Base-by-base conservation (phyloP, 768 basidiomycete genomes). In the Auricularia cornea region DNA sequence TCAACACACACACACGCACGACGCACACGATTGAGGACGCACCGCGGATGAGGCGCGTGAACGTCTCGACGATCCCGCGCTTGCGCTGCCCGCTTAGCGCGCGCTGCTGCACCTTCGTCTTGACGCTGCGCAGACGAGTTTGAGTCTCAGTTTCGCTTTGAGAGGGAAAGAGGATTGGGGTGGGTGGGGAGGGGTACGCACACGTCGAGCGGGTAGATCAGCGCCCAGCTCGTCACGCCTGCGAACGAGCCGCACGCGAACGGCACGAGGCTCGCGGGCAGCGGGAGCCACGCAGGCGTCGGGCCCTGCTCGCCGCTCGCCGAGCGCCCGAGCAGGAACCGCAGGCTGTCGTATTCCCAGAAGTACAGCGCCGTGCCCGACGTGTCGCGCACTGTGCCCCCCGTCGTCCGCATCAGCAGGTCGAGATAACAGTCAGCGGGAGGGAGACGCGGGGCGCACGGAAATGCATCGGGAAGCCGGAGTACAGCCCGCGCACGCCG, bases 51-150 rank as follows among this genome's bases (percentile, higher is more conserved):
- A 97, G 81, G 29, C 94, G 85, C 66, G 78, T 77, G 38, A 94
- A 76, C 14, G 94, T 95, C 71, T 87, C 88, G 68, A 79, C 79
- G 32, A 87, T 80, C 60, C 88, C 83, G 62, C 91, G 85, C 65
- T 87, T 85, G 60, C 78, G 80, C 66, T 89, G 83, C 56, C 92
- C 90, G 4, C 93, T 88, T 60, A 98, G 78, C 29, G 92, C 87
- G 60, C 95, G 86, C 74, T 95, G 91, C 73, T 98, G 95, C n/a
- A 95, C 81, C 76, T 95, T 96, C 0, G 95, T 98, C 81, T 96
- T 93, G 54, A 94, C 90, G 51, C 35, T 90, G 92, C 66, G 23
- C 66, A 33, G 66, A 56, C 28, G 69, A 44, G 61, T 62, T 68
- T 51, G 67, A 63, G n/a, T n/a, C n/a, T n/a, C n/a, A n/a, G n/a